phyloP scores from a whole-genome alignment of 257 asterid genomes.

The Solanum dulcamara region DNA sequence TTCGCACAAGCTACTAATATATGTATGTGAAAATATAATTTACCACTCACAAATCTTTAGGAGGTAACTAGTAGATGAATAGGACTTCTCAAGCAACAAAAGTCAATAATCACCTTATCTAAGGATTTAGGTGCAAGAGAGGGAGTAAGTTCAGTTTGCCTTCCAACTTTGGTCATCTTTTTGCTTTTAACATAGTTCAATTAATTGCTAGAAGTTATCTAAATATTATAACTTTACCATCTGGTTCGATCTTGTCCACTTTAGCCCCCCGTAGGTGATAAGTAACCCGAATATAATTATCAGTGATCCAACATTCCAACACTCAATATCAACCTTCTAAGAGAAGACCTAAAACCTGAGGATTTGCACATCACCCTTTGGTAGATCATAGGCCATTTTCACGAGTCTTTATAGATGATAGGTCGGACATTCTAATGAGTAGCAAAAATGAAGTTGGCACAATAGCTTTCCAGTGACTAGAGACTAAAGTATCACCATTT shows the following conservation, averaged over 20 bases:
- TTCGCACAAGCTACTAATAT: not conserved
- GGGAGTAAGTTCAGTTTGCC: not conserved
- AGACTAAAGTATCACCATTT: not conserved
- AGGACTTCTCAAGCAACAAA: not conserved
- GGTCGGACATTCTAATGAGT: not conserved
- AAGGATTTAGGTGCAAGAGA: not conserved
- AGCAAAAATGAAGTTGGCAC: not conserved
- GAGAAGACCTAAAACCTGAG: not conserved
- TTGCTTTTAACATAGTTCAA: not conserved
- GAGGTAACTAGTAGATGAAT: not conserved
- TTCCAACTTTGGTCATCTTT: not conserved
- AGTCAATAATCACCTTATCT: not conserved
- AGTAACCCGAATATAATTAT: not conserved
- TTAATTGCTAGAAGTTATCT: not conserved
- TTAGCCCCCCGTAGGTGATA: not conserved
- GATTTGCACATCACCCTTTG: not conserved
- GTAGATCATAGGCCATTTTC: not conserved
- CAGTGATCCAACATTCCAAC: not conserved
- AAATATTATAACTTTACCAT: not conserved
- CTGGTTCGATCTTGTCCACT: not conserved
- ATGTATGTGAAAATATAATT: too few relatives aligned
- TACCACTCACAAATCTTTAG: too few relatives aligned
- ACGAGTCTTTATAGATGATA: not conserved
- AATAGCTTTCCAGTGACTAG: not conserved
- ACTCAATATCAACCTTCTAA: not conserved